phyloP scores from a whole-genome alignment of 768 basidiomycete genomes.

The Amanita pallidorosea region DNA sequence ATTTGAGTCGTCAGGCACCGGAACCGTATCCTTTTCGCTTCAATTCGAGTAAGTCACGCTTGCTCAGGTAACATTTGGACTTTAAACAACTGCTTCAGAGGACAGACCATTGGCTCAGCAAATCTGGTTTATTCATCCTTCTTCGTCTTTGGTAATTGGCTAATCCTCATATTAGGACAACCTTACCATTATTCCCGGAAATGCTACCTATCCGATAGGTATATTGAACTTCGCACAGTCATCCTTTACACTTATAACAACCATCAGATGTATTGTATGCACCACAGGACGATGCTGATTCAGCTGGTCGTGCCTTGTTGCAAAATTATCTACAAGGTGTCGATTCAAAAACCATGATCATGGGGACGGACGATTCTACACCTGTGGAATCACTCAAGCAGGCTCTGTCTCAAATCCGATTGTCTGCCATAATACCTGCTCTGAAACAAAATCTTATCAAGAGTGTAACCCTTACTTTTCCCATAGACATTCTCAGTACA shows the following conservation, averaged over 20 bases:
- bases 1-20: slow-evolving; percentile 37
- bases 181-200: slow-evolving; percentile 50
- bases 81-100: slow-evolving; percentile 17
- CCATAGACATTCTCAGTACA: slow-evolving; percentile 47
- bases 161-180: slow-evolving; percentile 25
- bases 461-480: slow-evolving; percentile 47
- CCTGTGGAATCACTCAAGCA: slow-evolving; percentile 47
- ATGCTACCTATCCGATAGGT: slow-evolving; percentile 45
- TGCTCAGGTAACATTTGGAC: neutral
- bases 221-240: slow-evolving; percentile 2
- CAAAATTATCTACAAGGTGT: slow-evolving; percentile 64
- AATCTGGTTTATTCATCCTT: slow-evolving; percentile 30
- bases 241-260: neutral
- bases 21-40: slow-evolving; percentile 52
- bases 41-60: slow-evolving; percentile 36
- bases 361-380: slow-evolving; percentile 45
- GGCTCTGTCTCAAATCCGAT: slow-evolving; percentile 48
- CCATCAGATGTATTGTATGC: slow-evolving; percentile 46
- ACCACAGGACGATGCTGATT: slow-evolving; percentile 40
- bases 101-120: slow-evolving; percentile 45
- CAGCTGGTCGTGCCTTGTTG: slow-evolving; percentile 44
- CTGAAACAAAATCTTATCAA: slow-evolving; percentile 51
- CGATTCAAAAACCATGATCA: slow-evolving; percentile 42
- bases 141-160: neutral
- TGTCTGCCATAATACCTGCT: slow-evolving; percentile 58